Conservation (phyloP, 208 protist species). For the Leishmania arabica region DNA sequence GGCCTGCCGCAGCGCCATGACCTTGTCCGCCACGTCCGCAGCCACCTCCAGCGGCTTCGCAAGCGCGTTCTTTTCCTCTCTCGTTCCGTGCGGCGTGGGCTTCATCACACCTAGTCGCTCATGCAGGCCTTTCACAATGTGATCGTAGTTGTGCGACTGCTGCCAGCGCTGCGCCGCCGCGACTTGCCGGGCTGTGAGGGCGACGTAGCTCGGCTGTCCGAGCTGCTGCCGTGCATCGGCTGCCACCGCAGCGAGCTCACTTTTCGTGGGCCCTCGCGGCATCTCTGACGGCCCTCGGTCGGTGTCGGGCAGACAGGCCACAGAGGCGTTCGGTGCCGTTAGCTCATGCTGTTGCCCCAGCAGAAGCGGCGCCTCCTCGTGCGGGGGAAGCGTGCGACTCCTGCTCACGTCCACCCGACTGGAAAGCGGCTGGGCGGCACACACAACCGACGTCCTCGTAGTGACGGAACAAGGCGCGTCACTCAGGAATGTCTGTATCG, state of each 20-base stretch:
- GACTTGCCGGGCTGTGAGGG: slow-evolving; percentile 18
- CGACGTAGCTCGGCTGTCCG: slow-evolving; percentile 30
- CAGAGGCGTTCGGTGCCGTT: not conserved
- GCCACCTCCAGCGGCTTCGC: slow-evolving; percentile 8
- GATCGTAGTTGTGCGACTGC: slow-evolving; percentile 17
- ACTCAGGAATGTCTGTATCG: not conserved
- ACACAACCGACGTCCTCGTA: slow-evolving; percentile 4
- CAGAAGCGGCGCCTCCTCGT: not conserved
- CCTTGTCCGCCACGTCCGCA: slow-evolving; percentile 18
- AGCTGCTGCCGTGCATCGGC: slow-evolving; percentile 36
- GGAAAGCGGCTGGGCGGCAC: not conserved
- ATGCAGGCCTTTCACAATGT: slow-evolving; percentile 21
- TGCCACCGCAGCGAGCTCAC: slow-evolving; percentile 23
- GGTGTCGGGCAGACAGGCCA: not conserved
- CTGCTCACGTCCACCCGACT: not conserved
- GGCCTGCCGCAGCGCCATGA: slow-evolving; percentile 24
- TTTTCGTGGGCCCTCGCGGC: slow-evolving; percentile 9
- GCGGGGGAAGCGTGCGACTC: not conserved
- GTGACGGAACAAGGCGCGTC: slow-evolving; percentile 19
- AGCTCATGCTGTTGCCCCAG: not conserved
- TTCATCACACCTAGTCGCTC: slow-evolving; percentile 19
- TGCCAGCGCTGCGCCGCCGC: slow-evolving; percentile 15
- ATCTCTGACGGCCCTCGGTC: slow-evolving; percentile 5
- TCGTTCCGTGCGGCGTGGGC: not conserved
- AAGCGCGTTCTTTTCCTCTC: not conserved